Evolutionary conservation across 1,139 yeast species (phyloP).

Genomic region (Yamadazyma friedrichii): DNA sequence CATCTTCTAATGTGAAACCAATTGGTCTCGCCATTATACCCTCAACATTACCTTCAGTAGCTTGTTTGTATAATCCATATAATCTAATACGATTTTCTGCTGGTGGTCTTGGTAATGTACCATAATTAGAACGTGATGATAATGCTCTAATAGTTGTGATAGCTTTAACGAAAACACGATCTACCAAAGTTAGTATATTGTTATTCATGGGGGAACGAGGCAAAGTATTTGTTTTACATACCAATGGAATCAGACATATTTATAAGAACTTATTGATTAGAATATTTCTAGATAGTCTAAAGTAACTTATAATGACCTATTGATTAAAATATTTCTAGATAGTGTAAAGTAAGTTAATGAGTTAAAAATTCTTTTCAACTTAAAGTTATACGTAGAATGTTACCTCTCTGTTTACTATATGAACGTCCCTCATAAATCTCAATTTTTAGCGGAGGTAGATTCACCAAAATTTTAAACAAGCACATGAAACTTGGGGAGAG

Average conservation of each 20-base stretch:
- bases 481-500: conserved; percentile 2
- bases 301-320: no score
- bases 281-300: no score
- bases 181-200: conserved; percentile 27
- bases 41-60: conserved; percentile 81
- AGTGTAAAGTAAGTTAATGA: no score
- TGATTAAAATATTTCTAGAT: no score
- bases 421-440: background rate
- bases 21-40: conserved; percentile 65
- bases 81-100: conserved; percentile 66
- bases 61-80: conserved; percentile 84
- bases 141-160: conserved; percentile 74
- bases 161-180: conserved; percentile 78
- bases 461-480: background rate
- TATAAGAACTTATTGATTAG: no score
- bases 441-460: conserved; percentile 2
- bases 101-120: conserved; percentile 79
- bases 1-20: conserved; percentile 61
- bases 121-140: conserved; percentile 65
- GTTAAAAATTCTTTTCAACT: no score
- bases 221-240: conserved; percentile 1
- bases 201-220: background rate
- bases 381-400: no score
- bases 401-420: conserved; percentile 2
- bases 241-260: conserved; percentile 12